Conservation (phyloP, 208 protist species). For the Trypanosoma mega region DNA sequence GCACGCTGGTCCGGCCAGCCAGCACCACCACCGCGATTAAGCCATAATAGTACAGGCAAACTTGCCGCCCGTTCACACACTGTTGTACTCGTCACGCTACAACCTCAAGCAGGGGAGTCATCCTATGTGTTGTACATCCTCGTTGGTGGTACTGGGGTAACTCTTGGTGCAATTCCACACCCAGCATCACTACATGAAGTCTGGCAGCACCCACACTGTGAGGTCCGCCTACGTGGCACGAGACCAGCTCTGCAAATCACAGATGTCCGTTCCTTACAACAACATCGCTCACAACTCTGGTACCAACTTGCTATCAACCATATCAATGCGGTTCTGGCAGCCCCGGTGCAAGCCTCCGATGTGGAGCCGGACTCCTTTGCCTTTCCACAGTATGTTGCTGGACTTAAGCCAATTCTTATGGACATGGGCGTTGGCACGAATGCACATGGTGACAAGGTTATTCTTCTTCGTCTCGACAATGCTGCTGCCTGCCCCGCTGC, state of each 20-base stretch:
- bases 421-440: constrained; percentile 70
- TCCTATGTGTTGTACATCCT: constrained; percentile 80
- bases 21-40: constrained; percentile 35
- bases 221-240: constrained; percentile 48
- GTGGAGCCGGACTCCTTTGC: constrained; percentile 50
- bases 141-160: constrained; percentile 44
- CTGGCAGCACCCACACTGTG: constrained; percentile 71
- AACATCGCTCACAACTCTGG: constrained; percentile 69
- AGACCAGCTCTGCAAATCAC: constrained; percentile 79
- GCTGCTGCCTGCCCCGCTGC: constrained; percentile 56
- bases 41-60: constrained; percentile 49
- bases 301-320: constrained; percentile 70
- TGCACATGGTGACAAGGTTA: constrained; percentile 24
- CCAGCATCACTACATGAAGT: constrained; percentile 40
- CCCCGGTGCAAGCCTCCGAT: constrained; percentile 46
- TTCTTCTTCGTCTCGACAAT: constrained; percentile 77
- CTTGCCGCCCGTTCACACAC: constrained; percentile 86
- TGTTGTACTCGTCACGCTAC: constrained; percentile 68
- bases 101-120: constrained; percentile 49
- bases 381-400: constrained; percentile 76
- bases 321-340: constrained; percentile 73
- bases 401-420: constrained; percentile 69
- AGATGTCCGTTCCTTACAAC: constrained; percentile 62
- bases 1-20: constrained; percentile 21
- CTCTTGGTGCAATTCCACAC: constrained; percentile 32